Evolutionary conservation across 2,329 filamentous ascomycete genomes (phyloP).

Genomic region (Colletotrichum liaoningense): DNA sequence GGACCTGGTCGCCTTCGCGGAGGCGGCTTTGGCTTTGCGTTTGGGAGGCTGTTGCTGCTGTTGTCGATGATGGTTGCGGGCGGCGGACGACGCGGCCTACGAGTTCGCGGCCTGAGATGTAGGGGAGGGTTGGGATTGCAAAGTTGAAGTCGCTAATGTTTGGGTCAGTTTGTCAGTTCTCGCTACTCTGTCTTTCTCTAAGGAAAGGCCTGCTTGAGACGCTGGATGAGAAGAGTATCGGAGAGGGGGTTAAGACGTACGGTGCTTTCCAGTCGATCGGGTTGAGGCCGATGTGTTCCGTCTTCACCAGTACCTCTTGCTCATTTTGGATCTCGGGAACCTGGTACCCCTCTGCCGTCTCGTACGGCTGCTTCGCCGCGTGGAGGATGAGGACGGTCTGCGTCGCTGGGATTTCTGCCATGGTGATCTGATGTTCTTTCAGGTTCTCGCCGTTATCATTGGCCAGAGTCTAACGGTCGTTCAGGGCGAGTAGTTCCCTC

Average conservation of each 20-base stretch:
- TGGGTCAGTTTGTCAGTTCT: not conserved
- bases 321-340: conserved; percentile 53
- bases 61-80: not conserved
- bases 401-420: conserved; percentile 35
- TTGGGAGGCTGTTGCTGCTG: too few relatives aligned
- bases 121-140: conserved; percentile 74
- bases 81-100: conserved; percentile 68
- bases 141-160: conserved; percentile 73
- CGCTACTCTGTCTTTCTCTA: too few relatives aligned
- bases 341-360: conserved; percentile 54
- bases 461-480: not conserved
- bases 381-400: conserved; percentile 64
- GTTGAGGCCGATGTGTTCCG: conserved; percentile 76
- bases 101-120: conserved; percentile 77
- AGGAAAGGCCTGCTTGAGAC: not conserved
- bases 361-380: conserved; percentile 61
- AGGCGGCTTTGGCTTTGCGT: conserved; percentile 50
- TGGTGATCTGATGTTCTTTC: not conserved
- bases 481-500: not conserved
- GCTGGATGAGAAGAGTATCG: not conserved
- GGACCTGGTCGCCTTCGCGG: conserved; percentile 65
- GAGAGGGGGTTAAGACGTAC: conserved; percentile 54
- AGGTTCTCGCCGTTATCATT: conserved; percentile 18
- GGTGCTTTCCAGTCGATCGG: conserved; percentile 83
- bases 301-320: conserved; percentile 71